Percentiles rank a stretch among this genome's conserved stretches.
phyloP scores from a whole-genome alignment of 2,329 filamentous ascomycete species.

The Fusarium armeniacum region DNA sequence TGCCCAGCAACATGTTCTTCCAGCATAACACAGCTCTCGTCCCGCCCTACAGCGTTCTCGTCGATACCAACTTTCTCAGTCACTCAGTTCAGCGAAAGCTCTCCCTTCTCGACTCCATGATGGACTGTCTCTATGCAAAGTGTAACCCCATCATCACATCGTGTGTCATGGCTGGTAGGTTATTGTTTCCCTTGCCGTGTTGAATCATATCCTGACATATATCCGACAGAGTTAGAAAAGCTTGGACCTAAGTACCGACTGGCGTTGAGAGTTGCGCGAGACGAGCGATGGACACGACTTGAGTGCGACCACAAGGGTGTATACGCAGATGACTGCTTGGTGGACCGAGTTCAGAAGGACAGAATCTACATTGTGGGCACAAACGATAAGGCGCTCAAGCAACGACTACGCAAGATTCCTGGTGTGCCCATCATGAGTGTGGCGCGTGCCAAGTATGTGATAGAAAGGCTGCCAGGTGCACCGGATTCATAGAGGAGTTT shows the following conservation, averaged over 20 bases:
- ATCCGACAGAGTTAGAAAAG: constrained; percentile 83
- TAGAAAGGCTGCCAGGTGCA: constrained; percentile 90
- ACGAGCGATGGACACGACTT: constrained; percentile 88
- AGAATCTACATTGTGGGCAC: constrained; percentile 85
- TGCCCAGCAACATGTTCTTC: constrained; percentile 88
- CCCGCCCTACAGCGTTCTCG: constrained; percentile 75
- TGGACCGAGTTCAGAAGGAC: constrained; percentile 79
- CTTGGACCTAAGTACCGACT: constrained; percentile 90
- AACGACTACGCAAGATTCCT: constrained; percentile 80
- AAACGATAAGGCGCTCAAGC: constrained; percentile 84
- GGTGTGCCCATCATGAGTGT: constrained; percentile 83
- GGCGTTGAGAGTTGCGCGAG: constrained; percentile 85
- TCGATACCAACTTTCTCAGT: constrained; percentile 92
- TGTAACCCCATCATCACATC: constrained; percentile 88
- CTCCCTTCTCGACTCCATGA: constrained; percentile 87
- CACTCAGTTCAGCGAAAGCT: constrained; percentile 94
- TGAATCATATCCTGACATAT: background rate
- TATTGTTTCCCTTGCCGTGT: background rate
- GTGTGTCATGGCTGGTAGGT: constrained; percentile 58
- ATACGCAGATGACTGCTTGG: constrained; percentile 86
- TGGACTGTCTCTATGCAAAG: constrained; percentile 94
- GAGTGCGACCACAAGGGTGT: constrained; percentile 91
- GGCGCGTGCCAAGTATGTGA: constrained; percentile 90
- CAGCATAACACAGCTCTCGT: constrained; percentile 88
- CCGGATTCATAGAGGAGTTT: constrained; percentile 66